phyloP scores from a whole-genome alignment of 75 land plant genomes.

The Sequoiadendron giganteum region DNA sequence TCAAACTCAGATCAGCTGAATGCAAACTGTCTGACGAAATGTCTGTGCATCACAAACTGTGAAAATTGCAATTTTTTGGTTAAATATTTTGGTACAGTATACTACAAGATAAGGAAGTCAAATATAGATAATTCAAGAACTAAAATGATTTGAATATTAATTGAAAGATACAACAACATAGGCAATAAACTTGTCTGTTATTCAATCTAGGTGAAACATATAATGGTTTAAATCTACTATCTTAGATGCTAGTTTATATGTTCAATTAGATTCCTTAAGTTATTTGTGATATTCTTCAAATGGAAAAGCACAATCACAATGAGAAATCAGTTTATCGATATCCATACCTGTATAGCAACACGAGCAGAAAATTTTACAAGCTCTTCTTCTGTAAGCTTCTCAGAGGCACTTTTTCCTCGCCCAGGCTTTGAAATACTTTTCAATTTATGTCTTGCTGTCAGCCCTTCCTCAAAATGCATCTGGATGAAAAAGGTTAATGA shows the following conservation, averaged over 20 bases:
- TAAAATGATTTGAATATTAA: too few species aligned
- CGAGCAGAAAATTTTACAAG: conserved; percentile 82
- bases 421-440: conserved; percentile 58
- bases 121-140: too few species aligned
- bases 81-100: too few species aligned
- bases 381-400: conserved; percentile 89
- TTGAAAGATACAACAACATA: too few species aligned
- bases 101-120: too few species aligned
- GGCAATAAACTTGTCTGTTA: background rate
- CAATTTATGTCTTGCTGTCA: conserved; percentile 66
- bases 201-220: background rate
- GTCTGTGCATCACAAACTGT: too few species aligned
- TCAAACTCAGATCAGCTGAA: too few species aligned
- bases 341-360: conserved; percentile 67
- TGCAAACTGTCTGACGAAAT: too few species aligned
- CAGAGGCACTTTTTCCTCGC: conserved; percentile 89
- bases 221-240: background rate
- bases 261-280: background rate
- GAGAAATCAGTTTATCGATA: background rate
- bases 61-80: too few species aligned
- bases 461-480: conserved; percentile 96
- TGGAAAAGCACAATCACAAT: background rate
- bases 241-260: background rate
- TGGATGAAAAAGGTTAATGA: conserved; percentile 16
- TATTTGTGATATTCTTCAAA: background rate